Evolutionary conservation across 139 green algal genomes (phyloP), one percentile per base, ranked within the genome.

Genomic region (Coccomyxa sp.): DNA sequence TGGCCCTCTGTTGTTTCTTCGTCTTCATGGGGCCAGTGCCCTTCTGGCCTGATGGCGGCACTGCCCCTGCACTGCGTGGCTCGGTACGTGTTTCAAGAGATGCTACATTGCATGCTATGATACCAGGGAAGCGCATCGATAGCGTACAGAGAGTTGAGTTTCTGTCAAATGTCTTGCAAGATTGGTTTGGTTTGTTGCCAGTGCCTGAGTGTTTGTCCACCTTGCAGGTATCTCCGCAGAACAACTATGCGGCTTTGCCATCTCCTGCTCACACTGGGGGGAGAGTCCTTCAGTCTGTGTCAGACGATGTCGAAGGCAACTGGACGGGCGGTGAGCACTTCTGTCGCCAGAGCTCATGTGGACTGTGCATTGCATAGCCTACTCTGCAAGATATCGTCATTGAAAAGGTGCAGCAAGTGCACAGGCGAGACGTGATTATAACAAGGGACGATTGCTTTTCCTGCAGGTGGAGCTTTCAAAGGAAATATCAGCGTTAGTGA

Each of bases 1-100:
- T 93, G 13, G 84, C 90, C 0, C 84, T 93, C 58, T 92, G 90
- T 71, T 87, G 79, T 31, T 86, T 93, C 16, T 86, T 90, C 67
- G 71, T 93, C 30, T 85, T 93, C 84, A 81, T 80, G 10, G 83
- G 84, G 11, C 88, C 89, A 15, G n/a, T 87, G 51, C 25, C 59
- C 17, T 79, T n/a, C 27, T 51, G 25, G 71, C 27, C 27, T n/a
- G 71, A n/a, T n/a, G 27, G 71, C 71, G 28, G 23, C 71, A 77
- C 28, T n/a, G 23, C 14, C 1, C 27, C 71, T 32, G 71, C 71
- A 15, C 71, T 15, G 10, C 23, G 21, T 1, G 23, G 66, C 66
- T 23, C 66, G 66, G 66, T 74, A 9, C 9, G 66, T 74, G 66
- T 27, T 30, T 74, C 21, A 30, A 27, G 4, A 13, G 4, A 13